Evolutionary conservation across 2,329 filamentous ascomycete genomes (phyloP), one percentile per base, ranked within the genome.

Genomic region (Aspergillus brasiliensis): DNA sequence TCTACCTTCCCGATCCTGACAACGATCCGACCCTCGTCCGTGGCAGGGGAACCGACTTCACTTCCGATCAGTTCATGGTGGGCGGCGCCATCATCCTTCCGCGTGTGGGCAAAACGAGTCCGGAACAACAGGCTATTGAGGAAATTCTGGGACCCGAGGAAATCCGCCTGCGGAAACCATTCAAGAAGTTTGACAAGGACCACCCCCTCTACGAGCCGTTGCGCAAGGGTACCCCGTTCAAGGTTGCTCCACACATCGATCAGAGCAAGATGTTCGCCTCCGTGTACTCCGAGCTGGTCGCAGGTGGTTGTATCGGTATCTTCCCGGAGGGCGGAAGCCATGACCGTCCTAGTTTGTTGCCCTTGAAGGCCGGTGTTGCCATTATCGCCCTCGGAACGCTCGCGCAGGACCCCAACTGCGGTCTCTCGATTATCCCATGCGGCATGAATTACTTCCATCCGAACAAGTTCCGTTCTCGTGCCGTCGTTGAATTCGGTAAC

Each of bases 371-470:
- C 69, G 94, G 94, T 75, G 92, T 99, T 61, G 95, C 95, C 60
- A 95, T 99, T 72, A 99, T 99, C 94, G 95, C 94, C 11, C 84
- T 99, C 37, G 94, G 94, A 40, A 90, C 95, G 1, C 82, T 98
- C 54, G 92, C 91, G 5, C 88, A 92, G 58, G 87, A 93, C 62
- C 93, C 93, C 2, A 84, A 94, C 65, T 97, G 91, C 72, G 92
- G 91, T 28, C 82, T 99, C 62, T 96, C 93, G 77, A 97, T 99
- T 69, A 91, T 99, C 23, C 95, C 95, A 3, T 93, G 95, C 54
- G 94, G 94, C 69, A 97, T 99, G 94, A 99, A 99, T 78, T 99
- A 99, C 78, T 99, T 99, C 79, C 94, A 98, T 77, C 91, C 94
- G 0, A 94, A 99, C 83, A 99, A 98, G 76, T 99, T 99, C 78